phyloP scores from a whole-genome alignment of 108 stramenopile genomes.

The Chaetoceros tenuissimus region DNA sequence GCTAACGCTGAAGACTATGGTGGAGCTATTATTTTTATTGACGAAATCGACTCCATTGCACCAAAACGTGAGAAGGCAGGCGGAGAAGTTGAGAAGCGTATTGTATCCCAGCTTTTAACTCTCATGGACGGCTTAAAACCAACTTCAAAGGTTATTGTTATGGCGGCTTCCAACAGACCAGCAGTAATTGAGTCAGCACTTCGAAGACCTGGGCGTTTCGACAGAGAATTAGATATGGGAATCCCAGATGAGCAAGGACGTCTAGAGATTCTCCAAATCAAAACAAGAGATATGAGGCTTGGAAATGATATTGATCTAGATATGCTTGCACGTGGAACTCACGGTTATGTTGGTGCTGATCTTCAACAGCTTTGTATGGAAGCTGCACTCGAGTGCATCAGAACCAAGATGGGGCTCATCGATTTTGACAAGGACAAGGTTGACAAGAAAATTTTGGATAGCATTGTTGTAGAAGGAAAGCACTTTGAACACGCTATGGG shows the following conservation, averaged over 20 bases:
- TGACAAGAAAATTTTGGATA: constrained; percentile 74
- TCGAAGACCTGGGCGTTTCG: constrained; percentile 95
- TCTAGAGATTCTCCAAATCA: constrained; percentile 90
- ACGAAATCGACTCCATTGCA: constrained; percentile 98
- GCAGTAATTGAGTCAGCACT: constrained; percentile 90
- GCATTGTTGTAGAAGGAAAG: constrained; percentile 82
- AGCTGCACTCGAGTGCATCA: constrained; percentile 87
- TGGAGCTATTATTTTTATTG: constrained; percentile 96
- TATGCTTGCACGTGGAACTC: constrained; percentile 69
- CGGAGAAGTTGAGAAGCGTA: constrained; percentile 90
- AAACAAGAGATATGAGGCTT: constrained; percentile 89
- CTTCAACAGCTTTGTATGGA: constrained; percentile 91
- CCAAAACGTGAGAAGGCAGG: constrained; percentile 93
- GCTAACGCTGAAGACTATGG: constrained; percentile 81
- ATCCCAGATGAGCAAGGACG: constrained; percentile 90
- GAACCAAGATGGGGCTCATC: constrained; percentile 72
- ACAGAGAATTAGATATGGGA: constrained; percentile 91
- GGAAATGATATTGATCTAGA: constrained; percentile 85
- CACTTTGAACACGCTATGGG: constrained; percentile 91
- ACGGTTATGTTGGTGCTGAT: constrained; percentile 95
- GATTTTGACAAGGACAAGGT: constrained; percentile 82
- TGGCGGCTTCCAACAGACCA: constrained; percentile 94
- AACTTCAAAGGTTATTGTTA: constrained; percentile 88
- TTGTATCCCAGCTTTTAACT: constrained; percentile 95
- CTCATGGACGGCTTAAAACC: constrained; percentile 93